phyloP scores from a whole-genome alignment of 345 rosid species.

The Geranium rotundifolium region DNA sequence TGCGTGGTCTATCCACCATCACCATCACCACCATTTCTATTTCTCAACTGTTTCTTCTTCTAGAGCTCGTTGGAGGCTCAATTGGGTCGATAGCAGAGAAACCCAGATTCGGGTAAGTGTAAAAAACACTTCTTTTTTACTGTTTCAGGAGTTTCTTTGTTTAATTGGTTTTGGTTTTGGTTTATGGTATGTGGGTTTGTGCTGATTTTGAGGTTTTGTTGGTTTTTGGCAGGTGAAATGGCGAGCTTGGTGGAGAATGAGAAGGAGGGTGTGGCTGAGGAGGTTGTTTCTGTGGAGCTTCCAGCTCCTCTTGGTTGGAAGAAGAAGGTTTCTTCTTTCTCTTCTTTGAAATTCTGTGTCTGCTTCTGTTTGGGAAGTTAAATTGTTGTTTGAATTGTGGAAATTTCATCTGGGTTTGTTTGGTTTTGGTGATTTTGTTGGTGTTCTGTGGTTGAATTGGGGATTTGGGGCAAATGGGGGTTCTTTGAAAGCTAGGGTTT shows the following conservation, averaged over 20 bases:
- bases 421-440: too few species aligned
- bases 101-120: not conserved
- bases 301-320: slow-evolving; percentile 1
- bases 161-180: too few species aligned
- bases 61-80: not conserved
- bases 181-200: too few species aligned
- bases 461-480: too few species aligned
- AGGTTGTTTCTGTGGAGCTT: not conserved
- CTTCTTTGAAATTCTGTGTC: not conserved
- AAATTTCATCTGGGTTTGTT: too few species aligned
- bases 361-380: too few species aligned
- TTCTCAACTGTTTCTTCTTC: not conserved
- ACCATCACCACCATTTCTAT: not conserved
- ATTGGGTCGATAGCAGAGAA: not conserved
- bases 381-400: too few species aligned
- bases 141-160: too few species aligned
- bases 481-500: too few species aligned
- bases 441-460: too few species aligned
- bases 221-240: not conserved
- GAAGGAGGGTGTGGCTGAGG: not conserved
- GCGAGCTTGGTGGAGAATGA: not conserved
- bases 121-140: too few species aligned
- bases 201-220: not conserved
- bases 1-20: not conserved
- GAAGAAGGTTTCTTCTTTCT: not conserved